phyloP scores from a whole-genome alignment of 169 alveolate genomes.

The Plasmodium vivax region DNA sequence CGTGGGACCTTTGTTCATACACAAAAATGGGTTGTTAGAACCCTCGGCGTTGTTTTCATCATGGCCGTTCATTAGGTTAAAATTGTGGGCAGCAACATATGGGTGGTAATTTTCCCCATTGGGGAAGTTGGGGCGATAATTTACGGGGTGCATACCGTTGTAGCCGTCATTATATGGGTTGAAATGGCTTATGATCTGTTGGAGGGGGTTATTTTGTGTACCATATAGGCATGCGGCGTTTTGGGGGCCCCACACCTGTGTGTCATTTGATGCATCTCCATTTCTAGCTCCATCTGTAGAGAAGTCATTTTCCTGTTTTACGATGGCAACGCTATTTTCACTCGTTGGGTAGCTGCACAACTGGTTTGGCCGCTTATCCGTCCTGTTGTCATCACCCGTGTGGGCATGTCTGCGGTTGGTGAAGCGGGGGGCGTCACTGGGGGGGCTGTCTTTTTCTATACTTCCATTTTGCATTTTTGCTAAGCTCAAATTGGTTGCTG shows the following conservation, averaged over 20 bases:
- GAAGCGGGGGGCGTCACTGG: not conserved
- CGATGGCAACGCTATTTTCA: not conserved
- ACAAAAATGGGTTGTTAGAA: not conserved
- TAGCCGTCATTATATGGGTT: not conserved
- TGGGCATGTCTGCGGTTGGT: not conserved
- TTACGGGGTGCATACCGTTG: not conserved
- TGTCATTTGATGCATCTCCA: not conserved
- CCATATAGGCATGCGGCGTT: not conserved
- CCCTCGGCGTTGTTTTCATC: not conserved
- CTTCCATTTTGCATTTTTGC: not conserved
- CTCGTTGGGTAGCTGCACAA: not conserved
- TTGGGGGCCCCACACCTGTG: not conserved
- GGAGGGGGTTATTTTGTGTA: not conserved
- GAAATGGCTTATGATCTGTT: slow-evolving; percentile 1
- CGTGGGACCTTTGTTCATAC: not conserved
- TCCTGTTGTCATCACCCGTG: not conserved
- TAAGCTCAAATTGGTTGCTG: not conserved
- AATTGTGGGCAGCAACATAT: not conserved
- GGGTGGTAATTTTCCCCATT: slow-evolving; percentile 5
- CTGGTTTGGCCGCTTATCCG: not conserved
- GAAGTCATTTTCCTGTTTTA: not conserved
- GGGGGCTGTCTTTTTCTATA: not conserved
- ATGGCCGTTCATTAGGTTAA: not conserved
- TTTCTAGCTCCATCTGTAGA: not conserved
- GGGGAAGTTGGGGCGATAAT: not conserved